Percentiles rank a stretch among this genome's conserved stretches.
phyloP scores from a whole-genome alignment of 1,284 basidiomycete genomes.

The Agaricales sp. region DNA sequence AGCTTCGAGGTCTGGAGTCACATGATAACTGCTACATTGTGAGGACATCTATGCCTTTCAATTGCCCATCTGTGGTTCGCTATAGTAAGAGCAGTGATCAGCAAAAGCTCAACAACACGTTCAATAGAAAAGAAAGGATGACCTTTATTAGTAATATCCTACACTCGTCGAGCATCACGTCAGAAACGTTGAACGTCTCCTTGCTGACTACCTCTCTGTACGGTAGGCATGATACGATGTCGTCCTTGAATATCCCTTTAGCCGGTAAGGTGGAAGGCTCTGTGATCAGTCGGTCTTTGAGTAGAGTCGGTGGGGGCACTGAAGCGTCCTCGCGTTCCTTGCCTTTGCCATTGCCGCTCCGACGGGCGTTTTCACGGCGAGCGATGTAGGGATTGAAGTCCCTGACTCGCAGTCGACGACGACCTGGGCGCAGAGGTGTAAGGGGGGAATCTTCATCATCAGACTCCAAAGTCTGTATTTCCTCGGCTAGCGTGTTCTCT shows the following conservation, averaged over 20 bases:
- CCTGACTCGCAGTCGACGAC: constrained; percentile 29
- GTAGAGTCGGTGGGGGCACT: constrained; percentile 11
- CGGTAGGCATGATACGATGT: constrained; percentile 33
- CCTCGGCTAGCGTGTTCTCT: not conserved
- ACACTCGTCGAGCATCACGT: constrained; percentile 46
- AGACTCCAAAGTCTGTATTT: not conserved
- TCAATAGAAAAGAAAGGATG: constrained; percentile 11
- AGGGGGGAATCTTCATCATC: constrained; percentile 4
- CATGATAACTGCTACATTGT: constrained; percentile 9
- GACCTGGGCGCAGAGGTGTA: constrained; percentile 7
- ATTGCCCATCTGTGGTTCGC: constrained; percentile 10
- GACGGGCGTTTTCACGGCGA: constrained; percentile 13
- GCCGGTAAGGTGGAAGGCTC: constrained; percentile 27
- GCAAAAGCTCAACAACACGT: not conserved
- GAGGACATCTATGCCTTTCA: constrained; percentile 12
- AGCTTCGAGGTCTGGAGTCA: too few species aligned
- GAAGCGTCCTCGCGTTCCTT: constrained; percentile 12
- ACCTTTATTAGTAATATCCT: constrained; percentile 36
- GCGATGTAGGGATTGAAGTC: constrained; percentile 39
- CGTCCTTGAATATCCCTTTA: constrained; percentile 30
- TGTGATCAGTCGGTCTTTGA: constrained; percentile 24
- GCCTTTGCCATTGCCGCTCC: constrained; percentile 11
- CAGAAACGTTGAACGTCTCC: constrained; percentile 33
- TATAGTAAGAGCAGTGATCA: constrained; percentile 1
- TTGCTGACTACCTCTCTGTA: constrained; percentile 37